A percentile compares a stretch with the other conserved stretches of the same genome.
Evolutionary conservation across 2,329 filamentous ascomycete species (phyloP).

Genomic region (Didymella pomorum): DNA sequence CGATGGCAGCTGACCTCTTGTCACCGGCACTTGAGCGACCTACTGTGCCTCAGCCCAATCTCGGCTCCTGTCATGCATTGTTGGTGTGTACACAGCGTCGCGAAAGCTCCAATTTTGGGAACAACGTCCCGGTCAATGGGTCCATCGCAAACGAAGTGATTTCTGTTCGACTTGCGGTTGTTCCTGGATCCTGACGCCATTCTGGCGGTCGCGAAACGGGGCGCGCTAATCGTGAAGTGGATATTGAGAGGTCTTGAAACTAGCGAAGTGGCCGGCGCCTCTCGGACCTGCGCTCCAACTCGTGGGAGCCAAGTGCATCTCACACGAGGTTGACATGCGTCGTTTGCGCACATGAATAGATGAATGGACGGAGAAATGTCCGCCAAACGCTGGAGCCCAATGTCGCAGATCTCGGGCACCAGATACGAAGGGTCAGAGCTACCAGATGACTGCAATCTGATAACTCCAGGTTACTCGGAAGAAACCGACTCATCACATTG

Average conservation of each 20-base stretch:
- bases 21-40: constrained; percentile 21
- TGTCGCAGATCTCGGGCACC: constrained; percentile 39
- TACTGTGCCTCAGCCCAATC: constrained; percentile 5
- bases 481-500: constrained; percentile 3
- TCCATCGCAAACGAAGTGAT: not conserved
- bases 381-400: constrained; percentile 25
- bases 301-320: constrained; percentile 24
- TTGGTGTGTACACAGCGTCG: constrained; percentile 21
- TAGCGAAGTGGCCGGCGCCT: constrained; percentile 19
- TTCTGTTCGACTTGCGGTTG: constrained; percentile 17
- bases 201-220: constrained; percentile 31
- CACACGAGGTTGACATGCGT: constrained; percentile 27
- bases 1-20: constrained; percentile 30
- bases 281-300: constrained; percentile 17
- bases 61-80: constrained; percentile 25
- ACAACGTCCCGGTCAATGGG: constrained; percentile 3
- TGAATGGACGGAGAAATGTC: constrained; percentile 10
- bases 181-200: constrained; percentile 36
- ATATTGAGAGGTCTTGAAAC: constrained; percentile 14
- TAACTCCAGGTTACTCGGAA: constrained; percentile 6
- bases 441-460: constrained; percentile 11
- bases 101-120: constrained; percentile 1
- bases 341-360: constrained; percentile 7
- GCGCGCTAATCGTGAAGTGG: constrained; percentile 28
- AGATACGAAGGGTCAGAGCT: constrained; percentile 8